Conservation (phyloP, 495 filamentous ascomycete genomes). For the Aspergillus indologenus region DNA sequence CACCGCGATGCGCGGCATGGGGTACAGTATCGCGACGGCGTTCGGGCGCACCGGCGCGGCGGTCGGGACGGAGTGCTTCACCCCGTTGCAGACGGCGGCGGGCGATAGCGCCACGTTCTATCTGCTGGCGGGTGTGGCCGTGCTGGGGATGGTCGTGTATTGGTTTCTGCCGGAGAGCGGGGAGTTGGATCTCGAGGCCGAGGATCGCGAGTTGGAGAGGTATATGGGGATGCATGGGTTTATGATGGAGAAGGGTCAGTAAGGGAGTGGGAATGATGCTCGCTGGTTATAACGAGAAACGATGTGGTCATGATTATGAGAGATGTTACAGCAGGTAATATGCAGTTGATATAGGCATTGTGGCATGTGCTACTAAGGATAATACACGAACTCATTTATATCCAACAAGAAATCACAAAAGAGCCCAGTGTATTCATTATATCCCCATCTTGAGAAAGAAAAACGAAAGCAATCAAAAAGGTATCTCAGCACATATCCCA, state of each 20-base stretch:
- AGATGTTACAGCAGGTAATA: too few relatives aligned
- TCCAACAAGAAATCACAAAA: too few relatives aligned
- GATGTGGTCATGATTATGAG: background rate
- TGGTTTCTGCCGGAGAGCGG: conserved; percentile 35
- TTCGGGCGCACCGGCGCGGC: conserved; percentile 38
- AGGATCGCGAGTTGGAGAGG: conserved; percentile 26
- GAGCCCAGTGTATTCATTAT: too few relatives aligned
- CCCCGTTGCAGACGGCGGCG: conserved; percentile 26
- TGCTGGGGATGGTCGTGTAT: conserved; percentile 32
- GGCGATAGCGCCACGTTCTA: conserved; percentile 34
- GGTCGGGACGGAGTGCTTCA: conserved; percentile 35
- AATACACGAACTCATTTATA: too few relatives aligned
- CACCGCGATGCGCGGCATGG: conserved; percentile 37
- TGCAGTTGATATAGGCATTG: too few relatives aligned
- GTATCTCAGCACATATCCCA: too few relatives aligned
- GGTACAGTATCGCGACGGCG: conserved; percentile 34
- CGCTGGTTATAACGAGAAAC: too few relatives aligned
- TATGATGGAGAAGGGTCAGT: conserved; percentile 29
- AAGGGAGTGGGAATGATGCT: background rate
- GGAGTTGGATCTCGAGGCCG: conserved; percentile 28
- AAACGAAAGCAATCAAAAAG: too few relatives aligned
- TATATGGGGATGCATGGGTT: conserved; percentile 37
- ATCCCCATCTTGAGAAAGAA: too few relatives aligned
- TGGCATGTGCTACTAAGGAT: too few relatives aligned
- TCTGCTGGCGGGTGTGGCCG: conserved; percentile 28